phyloP scores from a whole-genome alignment of 2,329 filamentous ascomycete genomes.

The Nigrospora osmanthi region DNA sequence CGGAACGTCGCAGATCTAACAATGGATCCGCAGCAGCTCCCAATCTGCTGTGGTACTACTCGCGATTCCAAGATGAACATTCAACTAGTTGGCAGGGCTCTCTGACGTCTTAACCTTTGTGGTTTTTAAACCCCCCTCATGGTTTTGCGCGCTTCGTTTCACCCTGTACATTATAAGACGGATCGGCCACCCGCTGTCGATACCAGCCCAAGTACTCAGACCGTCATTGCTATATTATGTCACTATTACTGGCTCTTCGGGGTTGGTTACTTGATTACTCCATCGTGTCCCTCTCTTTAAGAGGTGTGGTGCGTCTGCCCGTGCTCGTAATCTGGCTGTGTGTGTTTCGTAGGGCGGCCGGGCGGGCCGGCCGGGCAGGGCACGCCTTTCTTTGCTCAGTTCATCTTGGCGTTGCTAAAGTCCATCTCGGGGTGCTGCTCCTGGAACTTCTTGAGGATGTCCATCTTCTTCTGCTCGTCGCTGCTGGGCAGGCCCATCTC shows the following conservation, averaged over 20 bases:
- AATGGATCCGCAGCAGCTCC: constrained; percentile 45
- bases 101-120: constrained; percentile 48
- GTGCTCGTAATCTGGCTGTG: too few species aligned
- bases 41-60: constrained; percentile 46
- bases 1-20: constrained; percentile 40
- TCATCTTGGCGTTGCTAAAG: constrained; percentile 63
- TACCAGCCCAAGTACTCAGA: too few species aligned
- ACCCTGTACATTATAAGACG: constrained; percentile 43
- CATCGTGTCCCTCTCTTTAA: too few species aligned
- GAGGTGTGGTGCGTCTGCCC: too few species aligned
- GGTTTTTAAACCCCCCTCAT: constrained; percentile 15
- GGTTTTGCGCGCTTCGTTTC: constrained; percentile 55
- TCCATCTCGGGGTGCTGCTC: constrained; percentile 67
- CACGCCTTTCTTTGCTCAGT: constrained; percentile 22
- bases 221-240: too few species aligned
- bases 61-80: constrained; percentile 48
- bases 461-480: constrained; percentile 91
- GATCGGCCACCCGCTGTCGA: not conserved
- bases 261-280: too few species aligned
- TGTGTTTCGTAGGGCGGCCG: too few species aligned
- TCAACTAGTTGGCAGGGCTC: constrained; percentile 35
- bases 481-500: constrained; percentile 81
- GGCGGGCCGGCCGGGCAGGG: too few species aligned
- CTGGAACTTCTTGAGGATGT: constrained; percentile 91
- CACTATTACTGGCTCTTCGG: too few species aligned